These are phyloP conservation scores for Saccharomycopsis schoenii DNA, from an alignment of 805 yeast genomes.

Conservation along the genomic window DNA sequence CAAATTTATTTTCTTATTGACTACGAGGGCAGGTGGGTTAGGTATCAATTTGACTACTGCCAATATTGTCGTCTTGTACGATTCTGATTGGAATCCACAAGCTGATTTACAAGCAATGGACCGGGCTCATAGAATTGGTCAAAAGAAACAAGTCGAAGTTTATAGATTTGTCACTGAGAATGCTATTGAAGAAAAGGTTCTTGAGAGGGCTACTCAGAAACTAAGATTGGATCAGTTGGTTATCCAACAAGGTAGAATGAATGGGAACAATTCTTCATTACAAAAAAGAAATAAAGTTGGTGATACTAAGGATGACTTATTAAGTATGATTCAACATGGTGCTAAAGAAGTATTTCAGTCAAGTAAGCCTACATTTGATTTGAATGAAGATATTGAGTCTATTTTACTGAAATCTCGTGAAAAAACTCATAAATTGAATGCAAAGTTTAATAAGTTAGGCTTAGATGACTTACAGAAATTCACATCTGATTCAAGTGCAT, in stretches of 20 bases:
- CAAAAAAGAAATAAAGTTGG: slow-evolving; percentile 31
- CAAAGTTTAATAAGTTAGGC: slow-evolving; percentile 77
- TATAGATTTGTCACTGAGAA: slow-evolving; percentile 89
- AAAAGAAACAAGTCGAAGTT: slow-evolving; percentile 89
- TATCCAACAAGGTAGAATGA: slow-evolving; percentile 79
- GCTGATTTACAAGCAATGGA: slow-evolving; percentile 98
- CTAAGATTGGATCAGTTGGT: slow-evolving; percentile 87
- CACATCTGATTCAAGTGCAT: slow-evolving; percentile 79
- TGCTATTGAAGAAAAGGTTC: slow-evolving; percentile 92
- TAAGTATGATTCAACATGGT: slow-evolving; percentile 95
- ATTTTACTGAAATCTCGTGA: slow-evolving; percentile 74
- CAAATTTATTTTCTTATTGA: slow-evolving; percentile 74
- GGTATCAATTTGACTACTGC: slow-evolving; percentile 92
- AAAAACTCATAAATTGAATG: slow-evolving; percentile 69
- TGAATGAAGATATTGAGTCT: slow-evolving; percentile 69
- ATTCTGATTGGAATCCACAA: slow-evolving; percentile 97
- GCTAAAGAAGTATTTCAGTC: slow-evolving; percentile 78
- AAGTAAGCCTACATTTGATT: slow-evolving; percentile 24
- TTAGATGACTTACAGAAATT: slow-evolving; percentile 89
- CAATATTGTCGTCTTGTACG: slow-evolving; percentile 79
- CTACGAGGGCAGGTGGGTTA: slow-evolving; percentile 95
- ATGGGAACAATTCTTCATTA: slow-evolving; percentile 31
- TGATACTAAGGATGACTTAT: slow-evolving; percentile 69
- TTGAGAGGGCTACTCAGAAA: slow-evolving; percentile 93
- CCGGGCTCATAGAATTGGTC: slow-evolving; percentile 95